Conservation (phyloP, 129 eudicot genomes). For the Helichrysum umbraculigerum region DNA sequence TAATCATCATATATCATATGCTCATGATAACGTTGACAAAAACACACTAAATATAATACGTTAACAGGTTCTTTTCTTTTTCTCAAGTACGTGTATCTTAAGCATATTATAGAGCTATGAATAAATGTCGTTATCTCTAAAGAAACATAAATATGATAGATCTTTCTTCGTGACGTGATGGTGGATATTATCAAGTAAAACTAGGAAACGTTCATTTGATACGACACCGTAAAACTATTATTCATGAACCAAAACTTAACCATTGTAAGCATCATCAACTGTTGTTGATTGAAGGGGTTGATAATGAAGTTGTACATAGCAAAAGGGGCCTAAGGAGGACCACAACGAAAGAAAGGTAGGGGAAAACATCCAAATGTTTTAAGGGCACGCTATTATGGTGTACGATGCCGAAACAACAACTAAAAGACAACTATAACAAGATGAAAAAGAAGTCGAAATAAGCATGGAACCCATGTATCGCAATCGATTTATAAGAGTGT, state of each 20-base stretch:
- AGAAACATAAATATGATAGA: background rate
- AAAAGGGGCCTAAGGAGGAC: background rate
- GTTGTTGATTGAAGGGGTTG: background rate
- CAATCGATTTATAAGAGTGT: no score
- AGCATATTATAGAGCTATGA: no score
- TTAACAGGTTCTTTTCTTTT: no score
- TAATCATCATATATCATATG: no score
- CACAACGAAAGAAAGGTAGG: background rate
- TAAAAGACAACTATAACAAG: background rate
- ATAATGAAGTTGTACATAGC: background rate
- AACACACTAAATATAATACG: no score
- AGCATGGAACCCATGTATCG: no score
- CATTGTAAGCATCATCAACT: background rate
- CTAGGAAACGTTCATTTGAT: background rate
- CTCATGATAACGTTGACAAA: no score
- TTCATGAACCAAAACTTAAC: background rate
- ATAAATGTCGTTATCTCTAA: background rate
- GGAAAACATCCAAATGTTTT: background rate
- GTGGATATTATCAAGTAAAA: background rate
- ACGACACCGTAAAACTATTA: background rate
- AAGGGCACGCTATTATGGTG: background rate
- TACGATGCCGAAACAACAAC: background rate
- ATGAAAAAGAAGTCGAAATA: no score
- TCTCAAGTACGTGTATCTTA: no score
- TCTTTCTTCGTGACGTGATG: background rate